Evolutionary conservation across 345 rosid genomes (phyloP), one percentile per base, ranked within the genome.

Genomic region (Limnanthes douglasii): DNA sequence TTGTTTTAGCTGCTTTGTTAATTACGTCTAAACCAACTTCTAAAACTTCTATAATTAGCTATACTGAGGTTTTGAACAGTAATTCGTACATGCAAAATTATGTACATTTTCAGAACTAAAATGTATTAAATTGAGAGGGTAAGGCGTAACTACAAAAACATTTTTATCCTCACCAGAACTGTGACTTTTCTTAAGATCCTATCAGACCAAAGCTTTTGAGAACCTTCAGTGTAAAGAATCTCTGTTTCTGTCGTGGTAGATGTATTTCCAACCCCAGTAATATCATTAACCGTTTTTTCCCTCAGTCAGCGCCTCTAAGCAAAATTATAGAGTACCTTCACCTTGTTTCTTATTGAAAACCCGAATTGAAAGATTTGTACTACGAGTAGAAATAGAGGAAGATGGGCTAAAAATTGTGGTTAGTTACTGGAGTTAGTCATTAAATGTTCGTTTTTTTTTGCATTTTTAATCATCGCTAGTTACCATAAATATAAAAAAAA

Each of bases 301-400:
- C 69, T 68, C 22, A 78, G 93, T 39, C 65, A n/a, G 51, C 52
- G 99, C 92, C 54, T 92, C 95, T 70, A 92, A 73, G 78, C 78
- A 85, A 59, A 78, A 59, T 16, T 94, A 78, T 31, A 57, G 9
- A 10, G 34, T 48, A 33, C 72, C 77, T 45, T 66, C 88, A 30
- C 86, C 86, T 51, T 72, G 66, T 58, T 78, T 81, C 65, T 66
- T 75, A 64, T 81, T 86, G 46, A 81, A 78, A 30, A 92, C 94
- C 57, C 86, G 73, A 54, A 92, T 75, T 18, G 64, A 61, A 58
- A 75, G 69, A 40, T 56, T 34, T 14, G 49, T 37, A 26, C 34
- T 30, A 17, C 31, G 30, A 33, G 66, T 48, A 47, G 59, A 34
- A 5, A 54, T 27, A 21, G 73, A 58, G 32, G n/a, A n/a, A n/a